Percentiles rank a stretch among this genome's conserved stretches.
These are phyloP conservation scores for Camelina laxa DNA, from an alignment of 345 rosid species.

Conservation along the genomic window DNA sequence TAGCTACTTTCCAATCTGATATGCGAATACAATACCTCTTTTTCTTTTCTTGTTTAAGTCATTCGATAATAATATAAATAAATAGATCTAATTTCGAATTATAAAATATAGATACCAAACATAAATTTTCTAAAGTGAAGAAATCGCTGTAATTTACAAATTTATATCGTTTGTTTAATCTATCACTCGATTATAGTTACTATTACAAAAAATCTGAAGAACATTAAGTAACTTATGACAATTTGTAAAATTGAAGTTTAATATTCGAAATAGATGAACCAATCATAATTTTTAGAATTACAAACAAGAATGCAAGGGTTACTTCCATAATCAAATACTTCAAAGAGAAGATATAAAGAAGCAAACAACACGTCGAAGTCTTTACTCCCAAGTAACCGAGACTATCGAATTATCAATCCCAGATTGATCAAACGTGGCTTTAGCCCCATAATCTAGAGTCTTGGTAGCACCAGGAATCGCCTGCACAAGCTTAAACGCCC, in stretches of 20 bases:
- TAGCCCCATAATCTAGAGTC: conserved; percentile 59
- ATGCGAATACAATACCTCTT: too few species aligned
- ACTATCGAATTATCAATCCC: conserved; percentile 78
- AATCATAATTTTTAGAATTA: not conserved
- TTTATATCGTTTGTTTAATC: too few species aligned
- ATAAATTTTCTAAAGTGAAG: too few species aligned
- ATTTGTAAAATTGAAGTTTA: not conserved
- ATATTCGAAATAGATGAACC: not conserved
- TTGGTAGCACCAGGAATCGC: conserved; percentile 74
- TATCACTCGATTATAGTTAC: too few species aligned
- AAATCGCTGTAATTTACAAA: too few species aligned
- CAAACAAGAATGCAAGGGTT: not conserved
- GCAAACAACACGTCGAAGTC: not conserved
- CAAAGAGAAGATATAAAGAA: not conserved
- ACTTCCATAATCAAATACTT: not conserved
- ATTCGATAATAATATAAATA: too few species aligned
- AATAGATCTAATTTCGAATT: too few species aligned
- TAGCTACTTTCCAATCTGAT: too few species aligned
- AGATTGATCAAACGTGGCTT: conserved; percentile 60
- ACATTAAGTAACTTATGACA: not conserved
- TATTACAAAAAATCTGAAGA: too few species aligned
- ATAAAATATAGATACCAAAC: too few species aligned
- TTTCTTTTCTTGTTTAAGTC: too few species aligned
- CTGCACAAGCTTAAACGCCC: conserved; percentile 62
- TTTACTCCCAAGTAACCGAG: conserved; percentile 78